These are phyloP conservation scores for Penicillium waksmanii DNA, from an alignment of 495 filamentous ascomycete species.

Conservation along the genomic window DNA sequence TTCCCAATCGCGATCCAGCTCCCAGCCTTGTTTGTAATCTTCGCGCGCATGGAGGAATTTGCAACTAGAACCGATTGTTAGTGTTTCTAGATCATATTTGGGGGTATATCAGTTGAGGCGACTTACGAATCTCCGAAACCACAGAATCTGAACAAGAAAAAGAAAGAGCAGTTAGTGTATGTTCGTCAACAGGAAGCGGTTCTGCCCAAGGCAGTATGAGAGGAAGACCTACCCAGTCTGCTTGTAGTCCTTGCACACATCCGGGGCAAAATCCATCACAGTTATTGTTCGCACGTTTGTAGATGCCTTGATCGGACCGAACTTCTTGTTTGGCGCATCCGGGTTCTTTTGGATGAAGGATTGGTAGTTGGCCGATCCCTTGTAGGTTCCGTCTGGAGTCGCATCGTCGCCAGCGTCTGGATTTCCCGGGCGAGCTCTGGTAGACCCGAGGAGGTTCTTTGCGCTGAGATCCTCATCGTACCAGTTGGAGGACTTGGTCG, in stretches of 20 bases:
- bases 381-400: conserved; percentile 71
- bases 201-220: too few species aligned
- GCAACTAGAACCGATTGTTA: conserved; percentile 46
- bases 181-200: not conserved
- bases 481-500: conserved; percentile 93
- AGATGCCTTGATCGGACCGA: conserved; percentile 86
- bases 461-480: conserved; percentile 67
- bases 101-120: not conserved
- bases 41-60: conserved; percentile 87
- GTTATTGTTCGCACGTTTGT: conserved; percentile 92
- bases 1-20: conserved; percentile 94
- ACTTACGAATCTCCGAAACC: conserved; percentile 61
- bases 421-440: conserved; percentile 39
- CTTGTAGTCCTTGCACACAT: conserved; percentile 96
- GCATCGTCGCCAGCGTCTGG: conserved; percentile 26
- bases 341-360: conserved; percentile 82
- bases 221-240: conserved; percentile 62
- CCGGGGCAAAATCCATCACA: conserved; percentile 86
- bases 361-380: conserved; percentile 70
- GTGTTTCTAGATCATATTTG: not conserved
- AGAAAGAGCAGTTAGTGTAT: conserved; percentile 3
- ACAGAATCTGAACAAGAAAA: conserved; percentile 52
- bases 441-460: conserved; percentile 68
- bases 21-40: conserved; percentile 93
- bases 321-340: conserved; percentile 68